Evolutionary conservation across 2,329 filamentous ascomycete genomes (phyloP), one percentile per base, ranked within the genome.

Genomic region (Diaporthe vaccinii): DNA sequence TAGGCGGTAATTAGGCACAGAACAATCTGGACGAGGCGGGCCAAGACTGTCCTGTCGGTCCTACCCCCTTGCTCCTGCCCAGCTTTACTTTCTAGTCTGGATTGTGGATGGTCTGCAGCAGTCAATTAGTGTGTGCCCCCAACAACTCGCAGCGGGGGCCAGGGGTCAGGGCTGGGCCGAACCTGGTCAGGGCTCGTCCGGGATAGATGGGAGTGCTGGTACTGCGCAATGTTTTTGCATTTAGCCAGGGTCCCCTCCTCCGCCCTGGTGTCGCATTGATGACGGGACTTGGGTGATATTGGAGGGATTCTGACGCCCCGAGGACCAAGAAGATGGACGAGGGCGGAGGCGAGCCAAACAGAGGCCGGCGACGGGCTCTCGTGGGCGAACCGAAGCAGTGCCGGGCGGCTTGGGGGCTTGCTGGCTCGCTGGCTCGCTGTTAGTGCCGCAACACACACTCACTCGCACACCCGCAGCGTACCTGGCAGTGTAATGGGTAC

Each of bases 221-320:
- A 12, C 61, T 31, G 59, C 39, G 59, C 39, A 65, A 25, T 65
- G 34, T 44, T 69, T 55, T 73, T 70, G 57, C 15, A 65, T 76
- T 74, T 65, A 75, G n/a, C 62, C 74, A 72, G 71, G 41, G 41
- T 49, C 55, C 31, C 46, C 46, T 34, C 71, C 62, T 61, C 44
- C 22, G 46, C 41, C 25, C 58, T 65, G 44, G 57, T 17, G 65
- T 73, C 25, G 68, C 44, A 51, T 65, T 67, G 39, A 67, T n/a
- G 46, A 53, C 49, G 67, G 73, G 59, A 46, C 51, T 55, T 46
- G 53, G 58, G 46, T 62, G 41, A 58, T 49, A 49, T 58, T 39
- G 15, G 68, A 58, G 49, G 58, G 58, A 39, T 70, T 17, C 67
- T 25, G 68, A 59, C 55, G 44, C 53, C 55, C 36, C 28, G 36